Evolutionary conservation across 2,329 filamentous ascomycete genomes (phyloP), one percentile per base, ranked within the genome.

Genomic region (Botrytis paeoniae): DNA sequence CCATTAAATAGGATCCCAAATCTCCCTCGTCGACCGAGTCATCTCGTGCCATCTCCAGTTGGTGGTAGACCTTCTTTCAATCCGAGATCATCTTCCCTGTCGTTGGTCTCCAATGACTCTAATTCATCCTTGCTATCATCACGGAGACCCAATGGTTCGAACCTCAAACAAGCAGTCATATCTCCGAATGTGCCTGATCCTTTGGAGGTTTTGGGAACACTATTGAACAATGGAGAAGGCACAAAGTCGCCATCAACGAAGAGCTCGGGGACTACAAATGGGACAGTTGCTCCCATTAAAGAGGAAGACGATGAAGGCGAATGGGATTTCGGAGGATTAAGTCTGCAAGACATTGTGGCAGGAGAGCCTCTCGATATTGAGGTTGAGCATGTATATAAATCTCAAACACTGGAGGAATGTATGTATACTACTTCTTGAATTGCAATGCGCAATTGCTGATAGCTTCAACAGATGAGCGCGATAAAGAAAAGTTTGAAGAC

Each of bases 401-500:
- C 86, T 63, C 91, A 93, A 81, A 90, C 89, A 68, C 83, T 89
- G 74, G 89, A 92, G 84, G 91, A 95, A 83, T 94, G 92, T 94
- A 86, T 78, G 90, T 86, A 76, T 48, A 4, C 75, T 76, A 76
- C 61, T 20, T 29, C 51, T 59, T 3, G 37, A 6, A 20, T 37
- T 48, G 18, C 39, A 48, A 29, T 61, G 62, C 62, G 25, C 35
- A 73, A 41, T 72, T 74, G 57, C 74, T 75, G 76, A 74, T 71
- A 32, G 48, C 54, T 59, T 41, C 45, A 39, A 43, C 76, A 91
- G 93, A 94, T 81, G 92, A 96, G 81, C 88, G 88, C 76, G 93
- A 97, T 77, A 93, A 92, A 81, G 86, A 91, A 79, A 95, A 92
- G 79, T 97, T 97, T 78, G 92, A 98, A 82, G 94, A 97, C 73